These are phyloP conservation scores for Wickerhamiella occidentalis DNA, from an alignment of 805 yeast genomes.

Conservation along the genomic window DNA sequence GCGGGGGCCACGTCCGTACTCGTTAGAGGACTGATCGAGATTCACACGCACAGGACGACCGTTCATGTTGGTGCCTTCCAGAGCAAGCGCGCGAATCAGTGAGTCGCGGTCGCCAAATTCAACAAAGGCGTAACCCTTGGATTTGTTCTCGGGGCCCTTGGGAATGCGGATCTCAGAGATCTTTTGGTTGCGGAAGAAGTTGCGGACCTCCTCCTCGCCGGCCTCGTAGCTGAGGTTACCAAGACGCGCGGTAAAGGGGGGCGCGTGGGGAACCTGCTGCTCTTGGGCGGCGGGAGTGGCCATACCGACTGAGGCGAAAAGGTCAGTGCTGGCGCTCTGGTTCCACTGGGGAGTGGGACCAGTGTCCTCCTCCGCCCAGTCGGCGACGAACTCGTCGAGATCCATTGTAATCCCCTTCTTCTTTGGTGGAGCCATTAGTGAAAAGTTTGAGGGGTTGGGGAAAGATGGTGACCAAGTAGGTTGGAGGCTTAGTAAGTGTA, in stretches of 20 bases:
- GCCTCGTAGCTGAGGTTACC: conserved; percentile 77
- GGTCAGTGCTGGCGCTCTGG: conserved; percentile 19
- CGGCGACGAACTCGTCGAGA: conserved; percentile 69
- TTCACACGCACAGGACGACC: conserved; percentile 59
- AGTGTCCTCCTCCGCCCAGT: conserved; percentile 78
- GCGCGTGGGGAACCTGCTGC: conserved; percentile 76
- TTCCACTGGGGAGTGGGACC: conserved; percentile 17
- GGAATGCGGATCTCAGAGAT: conserved; percentile 62
- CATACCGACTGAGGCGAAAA: conserved; percentile 26
- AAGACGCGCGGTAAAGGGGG: conserved; percentile 87
- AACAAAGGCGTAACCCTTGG: conserved; percentile 82
- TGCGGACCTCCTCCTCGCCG: conserved; percentile 41
- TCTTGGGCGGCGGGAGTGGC: conserved; percentile 40
- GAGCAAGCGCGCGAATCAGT: conserved; percentile 59
- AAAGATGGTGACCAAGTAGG: too few species aligned
- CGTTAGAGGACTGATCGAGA: conserved; percentile 48
- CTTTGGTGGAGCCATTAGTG: conserved; percentile 41
- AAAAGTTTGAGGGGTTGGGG: conserved; percentile 5
- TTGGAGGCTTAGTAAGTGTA: too few species aligned
- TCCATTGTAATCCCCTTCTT: conserved; percentile 68
- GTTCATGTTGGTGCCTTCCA: conserved; percentile 58
- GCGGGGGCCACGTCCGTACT: conserved; percentile 9
- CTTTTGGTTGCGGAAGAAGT: conserved; percentile 34
- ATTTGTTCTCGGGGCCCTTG: conserved; percentile 52
- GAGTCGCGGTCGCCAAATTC: conserved; percentile 76